These are phyloP conservation scores for Coniella lustricola DNA, from an alignment of 2,329 filamentous ascomycete genomes.

Conservation along the genomic window DNA sequence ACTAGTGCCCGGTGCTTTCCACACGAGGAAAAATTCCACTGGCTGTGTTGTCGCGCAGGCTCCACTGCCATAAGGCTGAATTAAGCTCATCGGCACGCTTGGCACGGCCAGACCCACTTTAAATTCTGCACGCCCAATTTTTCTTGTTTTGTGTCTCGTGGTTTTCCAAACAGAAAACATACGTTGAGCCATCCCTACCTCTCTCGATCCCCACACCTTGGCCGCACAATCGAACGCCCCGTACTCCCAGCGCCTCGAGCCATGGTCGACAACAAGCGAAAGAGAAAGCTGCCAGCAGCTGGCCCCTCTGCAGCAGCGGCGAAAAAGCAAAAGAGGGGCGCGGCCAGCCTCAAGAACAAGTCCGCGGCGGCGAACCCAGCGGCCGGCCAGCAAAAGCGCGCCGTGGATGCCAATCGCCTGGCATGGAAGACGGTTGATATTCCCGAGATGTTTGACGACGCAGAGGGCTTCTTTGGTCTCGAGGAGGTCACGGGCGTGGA, in stretches of 20 bases:
- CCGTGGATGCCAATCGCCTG: conserved; percentile 41
- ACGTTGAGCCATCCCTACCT: too few relatives aligned
- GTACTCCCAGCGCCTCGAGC: not conserved
- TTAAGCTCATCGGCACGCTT: not conserved
- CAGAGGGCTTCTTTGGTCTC: conserved; percentile 87
- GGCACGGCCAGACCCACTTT: not conserved
- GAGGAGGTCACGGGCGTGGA: conserved; percentile 91
- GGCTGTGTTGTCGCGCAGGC: too few relatives aligned
- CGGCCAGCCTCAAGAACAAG: conserved; percentile 10
- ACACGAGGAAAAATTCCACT: too few relatives aligned
- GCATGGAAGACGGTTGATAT: conserved; percentile 55
- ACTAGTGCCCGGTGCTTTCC: too few relatives aligned
- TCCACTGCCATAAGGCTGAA: not conserved
- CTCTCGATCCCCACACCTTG: not conserved
- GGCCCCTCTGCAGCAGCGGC: conserved; percentile 2
- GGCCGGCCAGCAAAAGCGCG: conserved; percentile 30
- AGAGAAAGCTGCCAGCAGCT: conserved; percentile 21
- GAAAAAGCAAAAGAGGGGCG: conserved; percentile 22
- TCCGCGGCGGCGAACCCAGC: conserved; percentile 11
- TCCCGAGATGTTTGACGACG: conserved; percentile 75
- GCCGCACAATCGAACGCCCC: not conserved
- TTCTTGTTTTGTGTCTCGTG: not conserved
- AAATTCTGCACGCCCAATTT: not conserved
- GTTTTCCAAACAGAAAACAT: too few relatives aligned
- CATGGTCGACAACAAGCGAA: conserved; percentile 18